These are phyloP conservation scores for Xylaria sp. DNA, from an alignment of 2,329 filamentous ascomycete genomes.

Conservation along the genomic window DNA sequence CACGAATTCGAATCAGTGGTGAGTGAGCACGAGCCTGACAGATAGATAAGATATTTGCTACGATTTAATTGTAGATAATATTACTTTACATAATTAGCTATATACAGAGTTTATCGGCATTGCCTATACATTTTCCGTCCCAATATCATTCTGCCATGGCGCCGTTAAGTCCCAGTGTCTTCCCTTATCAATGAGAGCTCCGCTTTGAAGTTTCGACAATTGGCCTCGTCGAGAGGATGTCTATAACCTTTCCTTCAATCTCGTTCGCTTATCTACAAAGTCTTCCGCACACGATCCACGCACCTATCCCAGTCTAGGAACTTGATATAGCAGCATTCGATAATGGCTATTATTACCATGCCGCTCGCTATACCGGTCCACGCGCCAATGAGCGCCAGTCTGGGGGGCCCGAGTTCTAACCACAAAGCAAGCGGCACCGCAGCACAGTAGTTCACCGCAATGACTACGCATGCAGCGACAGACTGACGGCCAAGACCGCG, in stretches of 20 bases:
- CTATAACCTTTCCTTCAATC: neutral
- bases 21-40: neutral
- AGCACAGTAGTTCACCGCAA: slow-evolving; percentile 52
- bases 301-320: slow-evolving; percentile 43
- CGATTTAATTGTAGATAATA: neutral
- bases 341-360: slow-evolving; percentile 48
- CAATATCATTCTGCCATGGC: neutral
- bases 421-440: slow-evolving; percentile 54
- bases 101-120: slow-evolving; percentile 15
- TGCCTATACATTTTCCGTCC: neutral
- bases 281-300: slow-evolving; percentile 28
- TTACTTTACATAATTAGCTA: slow-evolving; percentile 20
- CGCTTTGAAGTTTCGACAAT: neutral
- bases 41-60: neutral
- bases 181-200: neutral
- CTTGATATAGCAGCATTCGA: slow-evolving; percentile 52
- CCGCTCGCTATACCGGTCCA: slow-evolving; percentile 53
- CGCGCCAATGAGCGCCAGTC: slow-evolving; percentile 49
- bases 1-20: neutral
- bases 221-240: neutral
- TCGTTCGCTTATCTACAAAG: neutral
- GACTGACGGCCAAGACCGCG: slow-evolving; percentile 54
- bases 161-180: neutral
- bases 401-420: slow-evolving; percentile 51
- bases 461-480: slow-evolving; percentile 53